Percentiles rank a stretch among this genome's conserved stretches.
These are phyloP conservation scores for Aphanocladium album DNA, from an alignment of 2,329 filamentous ascomycete species.

Conservation along the genomic window DNA sequence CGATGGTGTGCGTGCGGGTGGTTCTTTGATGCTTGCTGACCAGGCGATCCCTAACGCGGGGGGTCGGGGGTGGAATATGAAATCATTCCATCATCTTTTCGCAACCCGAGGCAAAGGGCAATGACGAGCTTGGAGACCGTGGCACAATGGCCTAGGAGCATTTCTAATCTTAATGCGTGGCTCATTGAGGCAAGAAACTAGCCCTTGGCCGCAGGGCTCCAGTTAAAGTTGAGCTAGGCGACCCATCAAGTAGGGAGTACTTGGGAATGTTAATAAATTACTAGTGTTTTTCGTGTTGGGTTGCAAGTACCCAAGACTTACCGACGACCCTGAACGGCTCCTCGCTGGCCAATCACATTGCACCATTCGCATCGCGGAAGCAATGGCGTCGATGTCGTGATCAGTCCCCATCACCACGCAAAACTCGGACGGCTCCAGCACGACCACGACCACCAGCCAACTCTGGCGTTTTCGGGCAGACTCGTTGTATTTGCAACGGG, in stretches of 20 bases:
- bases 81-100: neutral
- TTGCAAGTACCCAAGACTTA: neutral
- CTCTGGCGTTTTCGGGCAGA: neutral
- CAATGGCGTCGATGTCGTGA: slow-evolving; percentile 50
- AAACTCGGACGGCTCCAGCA: slow-evolving; percentile 11
- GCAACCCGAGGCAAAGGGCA: neutral
- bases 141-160: neutral
- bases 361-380: slow-evolving; percentile 38
- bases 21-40: neutral
- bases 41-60: neutral
- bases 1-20: neutral
- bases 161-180: slow-evolving; percentile 13
- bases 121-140: slow-evolving; percentile 1
- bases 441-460: neutral
- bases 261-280: neutral
- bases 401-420: slow-evolving; percentile 32
- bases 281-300: too few relatives aligned
- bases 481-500: neutral
- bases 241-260: slow-evolving; percentile 7
- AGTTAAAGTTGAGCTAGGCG: slow-evolving; percentile 9
- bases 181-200: slow-evolving; percentile 6
- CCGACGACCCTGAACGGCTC: slow-evolving; percentile 10
- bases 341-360: slow-evolving; percentile 31
- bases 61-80: too few relatives aligned
- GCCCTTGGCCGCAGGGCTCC: slow-evolving; percentile 6